Evolutionary conservation across 2,329 filamentous ascomycete species (phyloP), one percentile per base, ranked within the genome.

Genomic region (Boeremia lycopersici): DNA sequence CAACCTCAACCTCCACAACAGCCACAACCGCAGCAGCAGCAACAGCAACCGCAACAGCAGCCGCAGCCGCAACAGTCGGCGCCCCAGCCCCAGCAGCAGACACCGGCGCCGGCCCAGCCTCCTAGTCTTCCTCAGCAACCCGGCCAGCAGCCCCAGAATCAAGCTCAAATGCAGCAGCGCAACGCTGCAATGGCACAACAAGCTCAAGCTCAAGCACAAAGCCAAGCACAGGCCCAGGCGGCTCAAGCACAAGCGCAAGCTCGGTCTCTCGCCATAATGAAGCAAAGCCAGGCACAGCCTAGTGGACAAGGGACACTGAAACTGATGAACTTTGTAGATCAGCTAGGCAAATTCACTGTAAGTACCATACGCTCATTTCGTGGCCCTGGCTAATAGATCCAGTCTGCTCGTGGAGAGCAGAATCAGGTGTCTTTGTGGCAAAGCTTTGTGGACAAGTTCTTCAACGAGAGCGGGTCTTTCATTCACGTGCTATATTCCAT

Each of bases 401-500:
- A 60, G 65, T 59, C 51, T 17, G 60, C 61, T 10, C 59, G 55
- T 82, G 84, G 56, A 3, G 59, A 59, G 17, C 51, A 58, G 13
- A 86, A 88, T 55, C 89, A 92, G 67, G 76, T 96, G 4, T 76
- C 79, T 0, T 89, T 90, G 67, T 98, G 93, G 93, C 84, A 89
- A 61, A 76, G 77, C 5, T 95, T 97, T 65, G 91, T 96, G 15
- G 78, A 83, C 33, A 85, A 84, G 41, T 96, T 96, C 76, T 99
- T 97, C 75, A 88, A 91, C 0, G 81, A 84, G 0, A 84, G 83
- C 26, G 92, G 91, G 8, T 86, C 91, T 8, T 88, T 96, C 68
- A 86, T 92, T 36, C 86, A 93, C 65, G 84, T 86, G 3, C 79
- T 96, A 13, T 82, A 75, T 61, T 76, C 78, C 25, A 65, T 72